Conservation (phyloP, 169 alveolate species). For the Plasmodium ovale region DNA sequence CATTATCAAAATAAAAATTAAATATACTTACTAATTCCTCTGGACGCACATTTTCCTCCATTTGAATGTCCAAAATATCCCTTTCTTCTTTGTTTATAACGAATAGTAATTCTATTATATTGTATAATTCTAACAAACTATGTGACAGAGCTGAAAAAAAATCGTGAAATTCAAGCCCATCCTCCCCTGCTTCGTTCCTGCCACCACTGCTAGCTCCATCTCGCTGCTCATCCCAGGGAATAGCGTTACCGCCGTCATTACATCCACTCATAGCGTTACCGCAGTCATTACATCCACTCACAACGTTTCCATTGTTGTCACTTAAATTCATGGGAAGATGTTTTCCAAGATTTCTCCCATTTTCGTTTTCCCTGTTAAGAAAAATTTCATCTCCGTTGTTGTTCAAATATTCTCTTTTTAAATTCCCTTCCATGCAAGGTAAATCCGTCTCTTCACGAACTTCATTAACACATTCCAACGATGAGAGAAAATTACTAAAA, state of each 20-base stretch:
- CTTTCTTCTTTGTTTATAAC: neutral
- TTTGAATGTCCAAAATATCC: neutral
- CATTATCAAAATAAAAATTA: constrained; percentile 45
- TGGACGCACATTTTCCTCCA: neutral
- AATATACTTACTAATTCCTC: constrained; percentile 31
- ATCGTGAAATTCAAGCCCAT: neutral
- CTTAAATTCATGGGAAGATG: neutral
- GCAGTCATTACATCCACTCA: neutral
- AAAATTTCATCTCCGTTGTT: neutral
- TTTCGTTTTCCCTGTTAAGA: neutral
- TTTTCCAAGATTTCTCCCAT: neutral
- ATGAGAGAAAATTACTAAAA: constrained; percentile 22
- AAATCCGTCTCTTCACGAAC: neutral
- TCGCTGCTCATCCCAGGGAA: neutral
- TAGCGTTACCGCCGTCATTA: neutral
- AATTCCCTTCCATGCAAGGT: neutral
- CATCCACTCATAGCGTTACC: neutral
- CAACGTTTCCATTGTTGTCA: neutral
- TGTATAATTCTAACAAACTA: constrained; percentile 16
- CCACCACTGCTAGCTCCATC: neutral
- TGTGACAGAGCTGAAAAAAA: constrained; percentile 10
- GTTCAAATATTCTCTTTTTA: neutral
- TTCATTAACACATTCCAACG: neutral
- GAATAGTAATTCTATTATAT: constrained; percentile 33
- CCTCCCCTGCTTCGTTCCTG: neutral